Evolutionary conservation across 2,329 filamentous ascomycete species (phyloP), one percentile per base, ranked within the genome.

Genomic region (Colletotrichum euphorbiae): DNA sequence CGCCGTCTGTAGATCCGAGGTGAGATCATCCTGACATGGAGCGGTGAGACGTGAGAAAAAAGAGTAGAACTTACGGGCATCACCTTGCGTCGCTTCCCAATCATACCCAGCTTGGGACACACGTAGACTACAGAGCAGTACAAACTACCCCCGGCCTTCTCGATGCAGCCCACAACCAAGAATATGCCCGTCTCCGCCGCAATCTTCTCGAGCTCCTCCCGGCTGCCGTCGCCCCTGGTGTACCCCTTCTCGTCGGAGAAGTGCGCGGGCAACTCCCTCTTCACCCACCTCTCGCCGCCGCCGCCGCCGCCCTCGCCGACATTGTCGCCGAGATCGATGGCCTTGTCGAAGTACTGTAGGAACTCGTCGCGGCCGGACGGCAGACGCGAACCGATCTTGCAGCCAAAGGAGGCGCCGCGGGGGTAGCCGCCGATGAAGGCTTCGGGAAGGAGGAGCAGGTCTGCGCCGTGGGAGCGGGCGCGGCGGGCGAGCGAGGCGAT

Each of bases 381-480:
- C 0, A 86, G 85, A 42, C 94, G 89, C 15, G 85, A 83, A 4
- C 94, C 94, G 6, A 97, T 84, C 2, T 87, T 85, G 52, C 89
- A 89, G 4, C 94, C 94, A 74, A 97, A 97, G 57, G 83, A 83
- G 70, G 90, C 90, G 17, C 91, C 93, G 11, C 94, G 91, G 17
- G 95, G 95, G 76, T 98, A 98, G 1, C 94, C 95, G 52, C 95
- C 95, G 2, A 98, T 85, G 76, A 93, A 97, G 21, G 94, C 94
- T 82, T 98, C 94, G 0, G 95, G 95, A 69, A 98, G 94, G 59
- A 98, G 88, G 31, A 98, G 84, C 56, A 98, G 84, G 77, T 96
- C 84, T 43, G 87, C 80, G 3, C 75, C 72, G 63, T 80, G 75
- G 1, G 77, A 73, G 3, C 90, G 87, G n/a, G 94, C 94, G 40